phyloP scores from a whole-genome alignment of 192 early-diverging fungal genomes.

The Rhizoclosmatium globosum region DNA sequence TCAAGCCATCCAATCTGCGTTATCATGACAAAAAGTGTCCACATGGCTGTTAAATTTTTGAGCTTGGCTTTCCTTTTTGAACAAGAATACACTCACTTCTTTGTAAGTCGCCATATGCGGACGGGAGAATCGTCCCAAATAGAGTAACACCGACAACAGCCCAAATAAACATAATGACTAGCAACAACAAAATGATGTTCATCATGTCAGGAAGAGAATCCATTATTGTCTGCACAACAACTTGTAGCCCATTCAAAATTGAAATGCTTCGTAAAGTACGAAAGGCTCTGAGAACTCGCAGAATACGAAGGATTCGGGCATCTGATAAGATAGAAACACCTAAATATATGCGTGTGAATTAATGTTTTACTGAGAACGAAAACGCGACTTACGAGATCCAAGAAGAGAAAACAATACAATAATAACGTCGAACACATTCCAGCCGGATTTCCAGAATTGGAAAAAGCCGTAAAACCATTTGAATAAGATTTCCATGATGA shows the following conservation, averaged over 20 bases:
- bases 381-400: constrained; percentile 20
- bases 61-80: not conserved
- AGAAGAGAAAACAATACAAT: constrained; percentile 30
- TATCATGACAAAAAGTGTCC: constrained; percentile 46
- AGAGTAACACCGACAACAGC: constrained; percentile 53
- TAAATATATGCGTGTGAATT: not conserved
- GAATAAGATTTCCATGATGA: constrained; percentile 48
- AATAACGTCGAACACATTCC: constrained; percentile 43
- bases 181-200: constrained; percentile 48
- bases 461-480: constrained; percentile 51
- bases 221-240: constrained; percentile 46
- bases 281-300: constrained; percentile 46
- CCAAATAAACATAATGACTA: constrained; percentile 52
- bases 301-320: constrained; percentile 38
- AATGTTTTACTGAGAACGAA: not conserved
- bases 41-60: constrained; percentile 36
- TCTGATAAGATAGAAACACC: constrained; percentile 25
- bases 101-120: constrained; percentile 43
- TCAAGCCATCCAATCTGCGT: constrained; percentile 55
- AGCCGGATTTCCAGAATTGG: constrained; percentile 48
- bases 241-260: constrained; percentile 46
- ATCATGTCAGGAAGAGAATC: constrained; percentile 51
- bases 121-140: constrained; percentile 37
- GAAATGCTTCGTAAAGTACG: constrained; percentile 36
- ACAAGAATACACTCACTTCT: not conserved